Evolutionary conservation across 1,139 yeast genomes (phyloP).

Genomic region (Yamadazyma blattariae): DNA sequence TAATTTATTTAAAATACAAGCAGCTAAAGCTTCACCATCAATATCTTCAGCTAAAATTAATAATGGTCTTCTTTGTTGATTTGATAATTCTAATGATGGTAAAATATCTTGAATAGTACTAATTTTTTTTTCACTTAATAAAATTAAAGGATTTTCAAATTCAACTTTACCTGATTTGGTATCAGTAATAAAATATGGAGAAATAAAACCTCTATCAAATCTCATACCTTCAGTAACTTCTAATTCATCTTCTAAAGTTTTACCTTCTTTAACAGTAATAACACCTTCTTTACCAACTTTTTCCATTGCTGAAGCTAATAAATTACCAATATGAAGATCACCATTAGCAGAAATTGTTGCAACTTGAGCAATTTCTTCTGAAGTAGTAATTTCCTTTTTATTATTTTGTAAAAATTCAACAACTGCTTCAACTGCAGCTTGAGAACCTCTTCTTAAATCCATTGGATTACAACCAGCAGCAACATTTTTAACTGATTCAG

Average conservation of each 20-base stretch:
- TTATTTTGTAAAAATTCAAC: constrained; percentile 84
- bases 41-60: constrained; percentile 94
- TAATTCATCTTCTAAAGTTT: constrained; percentile 93
- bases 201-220: constrained; percentile 97
- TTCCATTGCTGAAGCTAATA: constrained; percentile 97
- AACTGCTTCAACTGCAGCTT: constrained; percentile 97
- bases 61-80: constrained; percentile 93
- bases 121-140: constrained; percentile 92
- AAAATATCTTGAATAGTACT: constrained; percentile 89
- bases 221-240: constrained; percentile 99
- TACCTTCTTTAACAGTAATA: constrained; percentile 95
- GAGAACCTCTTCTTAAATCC: constrained; percentile 98
- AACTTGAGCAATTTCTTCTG: constrained; percentile 97
- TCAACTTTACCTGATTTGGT: constrained; percentile 96
- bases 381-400: constrained; percentile 96
- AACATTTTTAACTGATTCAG: constrained; percentile 96
- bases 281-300: constrained; percentile 99
- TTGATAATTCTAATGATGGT: constrained; percentile 93
- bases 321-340: constrained; percentile 88
- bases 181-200: constrained; percentile 97
- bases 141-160: constrained; percentile 89
- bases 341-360: constrained; percentile 99
- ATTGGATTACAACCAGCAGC: constrained; percentile 99
- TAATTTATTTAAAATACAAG: constrained; percentile 96
- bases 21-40: constrained; percentile 99